A percentile compares a stretch with the other conserved stretches of the same genome.
These are phyloP conservation scores for Micractinium conductrix DNA, from an alignment of 139 green algal species.

Conservation along the genomic window DNA sequence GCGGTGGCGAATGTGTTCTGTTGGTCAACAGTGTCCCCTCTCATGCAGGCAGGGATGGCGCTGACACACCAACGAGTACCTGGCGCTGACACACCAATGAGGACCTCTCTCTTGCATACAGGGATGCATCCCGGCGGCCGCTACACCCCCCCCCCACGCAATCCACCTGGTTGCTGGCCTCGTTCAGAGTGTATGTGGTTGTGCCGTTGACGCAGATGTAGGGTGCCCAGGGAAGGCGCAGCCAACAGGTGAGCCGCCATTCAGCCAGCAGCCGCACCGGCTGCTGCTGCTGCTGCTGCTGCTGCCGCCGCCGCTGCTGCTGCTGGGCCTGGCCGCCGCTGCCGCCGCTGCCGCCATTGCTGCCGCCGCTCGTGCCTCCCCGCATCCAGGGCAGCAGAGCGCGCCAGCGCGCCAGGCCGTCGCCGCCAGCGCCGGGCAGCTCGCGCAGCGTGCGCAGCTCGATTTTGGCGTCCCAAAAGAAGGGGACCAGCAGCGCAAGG, in stretches of 20 bases:
- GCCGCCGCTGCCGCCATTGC: no score
- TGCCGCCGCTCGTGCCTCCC: no score
- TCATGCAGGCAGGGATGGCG: no score
- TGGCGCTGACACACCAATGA: no score
- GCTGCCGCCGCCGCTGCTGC: no score
- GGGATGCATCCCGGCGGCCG: background rate
- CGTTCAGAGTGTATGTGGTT: conserved; percentile 63
- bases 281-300: background rate
- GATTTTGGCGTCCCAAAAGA: conserved; percentile 53
- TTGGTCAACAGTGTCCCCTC: background rate
- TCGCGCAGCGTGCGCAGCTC: conserved; percentile 37
- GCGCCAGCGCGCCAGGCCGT: no score
- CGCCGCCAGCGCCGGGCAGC: no score
- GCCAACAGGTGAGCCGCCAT: conserved; percentile 54
- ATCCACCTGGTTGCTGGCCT: conserved; percentile 40
- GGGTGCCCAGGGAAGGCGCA: conserved; percentile 67
- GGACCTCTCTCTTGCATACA: background rate
- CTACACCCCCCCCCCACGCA: no score
- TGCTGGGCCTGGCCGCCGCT: no score
- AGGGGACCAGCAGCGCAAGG: conserved; percentile 64
- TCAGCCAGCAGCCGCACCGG: conserved; percentile 40
- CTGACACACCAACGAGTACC: no score
- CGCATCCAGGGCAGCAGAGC: no score
- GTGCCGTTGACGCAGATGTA: conserved; percentile 54
- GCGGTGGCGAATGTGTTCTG: background rate